phyloP scores from a whole-genome alignment of 2,329 filamentous ascomycete genomes.

The Stagonosporopsis chrysanthemi region DNA sequence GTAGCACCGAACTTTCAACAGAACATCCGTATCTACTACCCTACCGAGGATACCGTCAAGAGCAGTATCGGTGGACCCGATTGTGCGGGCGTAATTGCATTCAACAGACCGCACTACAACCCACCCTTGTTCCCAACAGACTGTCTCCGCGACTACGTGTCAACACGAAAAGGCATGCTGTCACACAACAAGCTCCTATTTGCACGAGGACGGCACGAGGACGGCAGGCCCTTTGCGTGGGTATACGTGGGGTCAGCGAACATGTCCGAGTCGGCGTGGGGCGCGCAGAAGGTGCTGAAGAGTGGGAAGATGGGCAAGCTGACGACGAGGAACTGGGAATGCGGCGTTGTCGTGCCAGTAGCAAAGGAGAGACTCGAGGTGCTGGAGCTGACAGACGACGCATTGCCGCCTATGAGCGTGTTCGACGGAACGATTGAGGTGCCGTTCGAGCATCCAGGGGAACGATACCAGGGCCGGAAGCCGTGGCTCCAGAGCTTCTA shows the following conservation, averaged over 20 bases:
- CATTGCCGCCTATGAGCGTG: conserved; percentile 51
- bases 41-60: conserved; percentile 55
- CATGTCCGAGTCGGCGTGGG: conserved; percentile 93
- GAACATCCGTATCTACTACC: conserved; percentile 44
- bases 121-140: conserved; percentile 72
- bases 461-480: conserved; percentile 53
- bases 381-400: conserved; percentile 16
- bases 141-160: conserved; percentile 78
- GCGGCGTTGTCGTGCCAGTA: conserved; percentile 80
- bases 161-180: conserved; percentile 72
- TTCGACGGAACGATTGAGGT: conserved; percentile 67
- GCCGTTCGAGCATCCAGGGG: conserved; percentile 69
- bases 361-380: conserved; percentile 26
- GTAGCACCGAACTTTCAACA: conserved; percentile 19
- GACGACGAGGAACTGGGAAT: conserved; percentile 88
- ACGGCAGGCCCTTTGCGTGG: conserved; percentile 65
- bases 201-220: conserved; percentile 40
- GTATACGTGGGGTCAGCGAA: conserved; percentile 92
- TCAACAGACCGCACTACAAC: conserved; percentile 76
- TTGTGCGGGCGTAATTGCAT: conserved; percentile 81
- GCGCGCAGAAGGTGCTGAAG: conserved; percentile 75
- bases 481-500: conserved; percentile 1
- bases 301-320: conserved; percentile 73
- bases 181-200: conserved; percentile 82
- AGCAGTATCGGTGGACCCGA: conserved; percentile 68